Evolutionary conservation across 139 green algal species (phyloP).

Genomic region (Haematococcus lacustris): DNA sequence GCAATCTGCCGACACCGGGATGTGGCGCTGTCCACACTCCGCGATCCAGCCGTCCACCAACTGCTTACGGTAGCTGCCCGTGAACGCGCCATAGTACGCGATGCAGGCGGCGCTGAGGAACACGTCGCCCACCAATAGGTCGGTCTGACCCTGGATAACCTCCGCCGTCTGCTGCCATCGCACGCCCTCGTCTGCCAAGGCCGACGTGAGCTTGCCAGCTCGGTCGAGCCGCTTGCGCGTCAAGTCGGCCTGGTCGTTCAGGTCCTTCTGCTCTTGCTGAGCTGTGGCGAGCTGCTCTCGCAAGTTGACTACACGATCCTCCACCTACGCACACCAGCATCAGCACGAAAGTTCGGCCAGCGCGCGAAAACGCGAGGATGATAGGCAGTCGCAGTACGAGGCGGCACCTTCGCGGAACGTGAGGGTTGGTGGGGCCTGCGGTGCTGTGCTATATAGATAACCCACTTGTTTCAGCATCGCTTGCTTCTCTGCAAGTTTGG

Average conservation of each 20-base stretch:
- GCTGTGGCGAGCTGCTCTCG: slow-evolving; percentile 48
- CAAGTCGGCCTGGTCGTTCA: slow-evolving; percentile 64
- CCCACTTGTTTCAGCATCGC: slow-evolving; percentile 37
- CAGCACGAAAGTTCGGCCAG: too few relatives aligned
- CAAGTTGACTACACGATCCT: slow-evolving; percentile 52
- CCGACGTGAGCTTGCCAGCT: slow-evolving; percentile 71
- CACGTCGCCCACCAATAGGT: slow-evolving; percentile 68
- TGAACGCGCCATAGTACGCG: slow-evolving; percentile 81
- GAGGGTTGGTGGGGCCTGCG: too few relatives aligned
- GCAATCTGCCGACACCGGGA: slow-evolving; percentile 50
- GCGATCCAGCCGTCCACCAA: slow-evolving; percentile 58
- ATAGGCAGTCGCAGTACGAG: too few relatives aligned
- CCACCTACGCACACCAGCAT: slow-evolving; percentile 18
- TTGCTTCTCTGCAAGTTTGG: slow-evolving; percentile 66
- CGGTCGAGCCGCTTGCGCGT: slow-evolving; percentile 58
- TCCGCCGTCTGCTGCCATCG: slow-evolving; percentile 63
- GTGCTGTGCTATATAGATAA: too few relatives aligned
- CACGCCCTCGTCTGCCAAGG: slow-evolving; percentile 67
- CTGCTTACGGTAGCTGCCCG: slow-evolving; percentile 58
- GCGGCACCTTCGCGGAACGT: too few relatives aligned
- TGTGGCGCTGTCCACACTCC: slow-evolving; percentile 34
- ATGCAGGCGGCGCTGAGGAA: slow-evolving; percentile 68
- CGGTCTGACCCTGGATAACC: slow-evolving; percentile 36
- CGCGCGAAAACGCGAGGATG: too few relatives aligned
- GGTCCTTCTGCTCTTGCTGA: slow-evolving; percentile 58